Conservation (phyloP, 1,139 yeast genomes). For the Scheffersomyces cryptocercus region DNA sequence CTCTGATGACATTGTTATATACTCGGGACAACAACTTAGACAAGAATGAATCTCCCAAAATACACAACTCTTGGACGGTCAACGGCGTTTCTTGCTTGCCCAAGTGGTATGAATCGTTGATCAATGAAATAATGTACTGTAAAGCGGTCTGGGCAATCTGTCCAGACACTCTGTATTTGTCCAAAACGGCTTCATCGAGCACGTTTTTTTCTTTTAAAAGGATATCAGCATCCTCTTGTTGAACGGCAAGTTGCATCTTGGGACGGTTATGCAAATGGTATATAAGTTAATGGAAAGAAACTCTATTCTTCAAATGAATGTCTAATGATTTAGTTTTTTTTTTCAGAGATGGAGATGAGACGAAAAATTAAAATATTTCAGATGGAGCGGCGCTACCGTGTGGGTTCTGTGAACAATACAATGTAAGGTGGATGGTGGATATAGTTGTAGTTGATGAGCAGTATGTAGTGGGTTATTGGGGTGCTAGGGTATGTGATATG, state of each 20-base stretch:
- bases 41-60: conserved; percentile 76
- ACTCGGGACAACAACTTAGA: conserved; percentile 53
- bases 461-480: no score
- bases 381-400: no score
- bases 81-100: conserved; percentile 41
- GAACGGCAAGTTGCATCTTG: conserved; percentile 63
- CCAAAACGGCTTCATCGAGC: conserved; percentile 60
- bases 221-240: conserved; percentile 70
- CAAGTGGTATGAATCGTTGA: conserved; percentile 70
- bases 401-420: no score
- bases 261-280: background rate
- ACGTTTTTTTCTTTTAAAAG: conserved; percentile 75
- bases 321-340: no score
- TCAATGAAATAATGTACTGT: conserved; percentile 61
- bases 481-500: no score
- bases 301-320: no score
- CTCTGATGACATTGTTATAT: conserved; percentile 59
- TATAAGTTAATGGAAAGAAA: background rate
- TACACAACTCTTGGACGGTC: conserved; percentile 74
- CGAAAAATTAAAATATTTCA: no score
- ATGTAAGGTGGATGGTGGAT: no score
- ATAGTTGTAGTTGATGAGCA: no score
- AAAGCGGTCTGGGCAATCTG: conserved; percentile 88
- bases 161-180: conserved; percentile 87
- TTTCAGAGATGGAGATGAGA: no score